phyloP scores from a whole-genome alignment of 2,329 filamentous ascomycete genomes.

The Trichoderma hamatum region DNA sequence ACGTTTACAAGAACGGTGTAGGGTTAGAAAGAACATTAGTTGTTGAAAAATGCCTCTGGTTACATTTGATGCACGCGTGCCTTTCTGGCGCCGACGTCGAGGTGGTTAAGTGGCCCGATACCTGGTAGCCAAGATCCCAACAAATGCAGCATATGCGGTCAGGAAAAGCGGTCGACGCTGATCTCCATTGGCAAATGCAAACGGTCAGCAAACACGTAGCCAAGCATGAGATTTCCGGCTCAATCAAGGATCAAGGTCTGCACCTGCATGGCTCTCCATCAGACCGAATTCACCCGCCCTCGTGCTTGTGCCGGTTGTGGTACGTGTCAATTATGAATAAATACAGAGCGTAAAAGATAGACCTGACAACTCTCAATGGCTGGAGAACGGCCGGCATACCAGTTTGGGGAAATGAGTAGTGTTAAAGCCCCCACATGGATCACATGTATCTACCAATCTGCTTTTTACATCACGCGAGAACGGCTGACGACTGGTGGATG shows the following conservation, averaged over 20 bases:
- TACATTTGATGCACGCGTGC: not conserved
- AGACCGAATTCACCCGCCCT: slow-evolving; percentile 1
- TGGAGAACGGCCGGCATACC: not conserved
- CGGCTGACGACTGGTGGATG: not conserved
- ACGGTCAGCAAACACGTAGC: not conserved
- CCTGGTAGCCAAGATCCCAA: slow-evolving; percentile 3
- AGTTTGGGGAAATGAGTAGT: not conserved
- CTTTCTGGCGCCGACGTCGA: not conserved
- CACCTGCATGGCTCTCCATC: not conserved
- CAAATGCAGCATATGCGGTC: slow-evolving; percentile 19
- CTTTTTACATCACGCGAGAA: not conserved
- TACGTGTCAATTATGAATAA: not conserved
- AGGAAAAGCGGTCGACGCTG: slow-evolving; percentile 23
- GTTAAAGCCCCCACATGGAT: slow-evolving; percentile 1
- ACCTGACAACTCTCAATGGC: not conserved
- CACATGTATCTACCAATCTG: not conserved
- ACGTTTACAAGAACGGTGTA: not conserved
- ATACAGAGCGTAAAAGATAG: slow-evolving; percentile 8
- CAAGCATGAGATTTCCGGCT: not conserved
- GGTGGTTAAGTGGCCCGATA: not conserved
- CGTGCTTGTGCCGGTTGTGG: not conserved
- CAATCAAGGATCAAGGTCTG: not conserved
- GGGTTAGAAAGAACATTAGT: not conserved
- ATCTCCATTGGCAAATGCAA: slow-evolving; percentile 1
- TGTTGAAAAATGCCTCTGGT: not conserved